Percentiles rank a stretch among this genome's conserved stretches.
These are phyloP conservation scores for Rhizophagus sp. DNA, from an alignment of 192 early-diverging fungal species.

Conservation along the genomic window DNA sequence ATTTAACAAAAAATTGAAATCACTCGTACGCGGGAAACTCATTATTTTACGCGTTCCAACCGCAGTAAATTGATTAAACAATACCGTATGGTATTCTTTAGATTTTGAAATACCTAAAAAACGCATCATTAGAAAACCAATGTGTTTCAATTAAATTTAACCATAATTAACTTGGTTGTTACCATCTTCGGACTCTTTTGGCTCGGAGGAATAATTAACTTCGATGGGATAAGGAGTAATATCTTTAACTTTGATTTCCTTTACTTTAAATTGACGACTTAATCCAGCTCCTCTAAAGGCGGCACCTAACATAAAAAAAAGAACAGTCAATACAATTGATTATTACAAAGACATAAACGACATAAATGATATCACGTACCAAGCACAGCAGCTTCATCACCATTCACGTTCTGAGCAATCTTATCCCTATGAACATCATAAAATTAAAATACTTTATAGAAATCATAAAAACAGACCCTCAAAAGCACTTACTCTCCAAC, in stretches of 20 bases:
- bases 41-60: conserved; percentile 85
- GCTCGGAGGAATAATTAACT: conserved; percentile 56
- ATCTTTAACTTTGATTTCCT: conserved; percentile 87
- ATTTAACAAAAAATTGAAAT: conserved; percentile 79
- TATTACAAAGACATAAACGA: not conserved
- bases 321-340: not conserved
- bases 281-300: conserved; percentile 84
- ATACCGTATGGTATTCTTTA: conserved; percentile 47
- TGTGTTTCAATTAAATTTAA: not conserved
- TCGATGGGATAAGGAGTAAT: conserved; percentile 67
- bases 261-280: conserved; percentile 84
- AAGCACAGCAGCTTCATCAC: conserved; percentile 93
- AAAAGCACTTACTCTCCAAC: conserved; percentile 63
- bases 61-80: conserved; percentile 67
- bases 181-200: conserved; percentile 35
- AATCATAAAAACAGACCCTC: not conserved
- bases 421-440: conserved; percentile 54
- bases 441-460: not conserved
- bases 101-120: conserved; percentile 27
- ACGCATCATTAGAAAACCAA: not conserved
- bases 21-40: conserved; percentile 74
- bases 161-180: not conserved
- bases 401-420: conserved; percentile 93
- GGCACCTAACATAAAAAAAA: conserved; percentile 55
- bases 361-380: conserved; percentile 34